These are phyloP conservation scores for Boletellus dicymbophilus DNA, from an alignment of 1,284 basidiomycete species.

Conservation along the genomic window DNA sequence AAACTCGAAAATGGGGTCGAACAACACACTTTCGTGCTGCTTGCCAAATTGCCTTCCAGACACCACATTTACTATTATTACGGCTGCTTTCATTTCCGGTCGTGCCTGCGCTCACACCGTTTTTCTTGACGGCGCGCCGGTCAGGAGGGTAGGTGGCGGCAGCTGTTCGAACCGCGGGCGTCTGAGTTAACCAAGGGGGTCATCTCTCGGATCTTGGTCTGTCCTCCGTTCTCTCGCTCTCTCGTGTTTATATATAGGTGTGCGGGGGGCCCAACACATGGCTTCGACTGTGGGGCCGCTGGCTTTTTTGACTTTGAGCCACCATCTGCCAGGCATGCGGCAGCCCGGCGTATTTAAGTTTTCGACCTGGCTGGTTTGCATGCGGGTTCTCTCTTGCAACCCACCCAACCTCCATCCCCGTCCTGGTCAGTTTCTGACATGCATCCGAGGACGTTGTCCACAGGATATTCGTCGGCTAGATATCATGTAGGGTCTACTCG, in stretches of 20 bases:
- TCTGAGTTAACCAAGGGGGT: slow-evolving; percentile 18
- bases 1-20: neutral
- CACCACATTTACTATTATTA: slow-evolving; percentile 4
- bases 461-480: slow-evolving; percentile 18
- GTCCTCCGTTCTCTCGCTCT: slow-evolving; percentile 11
- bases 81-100: slow-evolving; percentile 26
- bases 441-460: slow-evolving; percentile 16
- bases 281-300: slow-evolving; percentile 19
- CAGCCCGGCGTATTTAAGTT: slow-evolving; percentile 27
- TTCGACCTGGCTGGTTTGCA: slow-evolving; percentile 1
- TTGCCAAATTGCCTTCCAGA: neutral
- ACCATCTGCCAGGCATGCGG: slow-evolving; percentile 17
- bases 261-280: slow-evolving; percentile 22
- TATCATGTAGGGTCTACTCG: slow-evolving; percentile 18
- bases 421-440: slow-evolving; percentile 7
- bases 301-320: slow-evolving; percentile 28
- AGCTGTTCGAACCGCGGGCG: slow-evolving; percentile 3
- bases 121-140: slow-evolving; percentile 2
- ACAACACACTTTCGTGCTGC: neutral
- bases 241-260: slow-evolving; percentile 12
- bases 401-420: slow-evolving; percentile 6
- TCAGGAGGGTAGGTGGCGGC: slow-evolving; percentile 1
- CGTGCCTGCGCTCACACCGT: neutral
- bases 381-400: slow-evolving; percentile 13
- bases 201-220: slow-evolving; percentile 3